phyloP scores from a whole-genome alignment of 768 basidiomycete species.

The Suillus weaverae region DNA sequence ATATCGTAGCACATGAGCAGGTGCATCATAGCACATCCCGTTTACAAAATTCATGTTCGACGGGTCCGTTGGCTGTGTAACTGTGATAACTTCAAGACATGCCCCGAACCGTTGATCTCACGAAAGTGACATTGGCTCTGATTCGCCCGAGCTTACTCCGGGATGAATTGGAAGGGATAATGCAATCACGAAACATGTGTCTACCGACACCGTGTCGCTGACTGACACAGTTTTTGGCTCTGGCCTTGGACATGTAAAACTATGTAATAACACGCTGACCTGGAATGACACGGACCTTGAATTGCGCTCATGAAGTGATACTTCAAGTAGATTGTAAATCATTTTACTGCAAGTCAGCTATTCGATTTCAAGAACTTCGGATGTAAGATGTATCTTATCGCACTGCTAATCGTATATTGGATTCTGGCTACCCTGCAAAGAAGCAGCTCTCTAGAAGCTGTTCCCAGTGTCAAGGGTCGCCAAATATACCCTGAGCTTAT shows the following conservation, averaged over 20 bases:
- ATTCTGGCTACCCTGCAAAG: not conserved
- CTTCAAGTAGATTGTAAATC: not conserved
- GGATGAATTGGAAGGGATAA: not conserved
- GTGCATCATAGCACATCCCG: not conserved
- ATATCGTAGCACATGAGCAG: not conserved
- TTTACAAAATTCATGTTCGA: not conserved
- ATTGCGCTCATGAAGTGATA: not conserved
- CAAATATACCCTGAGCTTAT: conserved; percentile 51
- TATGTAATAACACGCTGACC: not conserved
- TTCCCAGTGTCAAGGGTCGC: conserved; percentile 13
- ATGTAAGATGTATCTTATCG: not conserved
- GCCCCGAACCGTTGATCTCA: not conserved
- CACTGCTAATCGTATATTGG: not conserved
- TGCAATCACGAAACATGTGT: not conserved
- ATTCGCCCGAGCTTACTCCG: not conserved
- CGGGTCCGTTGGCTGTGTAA: not conserved
- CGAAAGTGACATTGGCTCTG: not conserved
- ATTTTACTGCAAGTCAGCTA: not conserved
- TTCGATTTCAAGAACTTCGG: not conserved
- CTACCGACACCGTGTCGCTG: not conserved
- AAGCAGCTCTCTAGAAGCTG: not conserved
- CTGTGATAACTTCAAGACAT: not conserved
- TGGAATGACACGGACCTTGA: not conserved
- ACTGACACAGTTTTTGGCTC: not conserved
- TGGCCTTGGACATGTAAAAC: not conserved